Percentiles rank a stretch among this genome's conserved stretches.
Evolutionary conservation across 2,329 filamentous ascomycete genomes (phyloP).

Genomic region (Gaeumannomyces tritici): DNA sequence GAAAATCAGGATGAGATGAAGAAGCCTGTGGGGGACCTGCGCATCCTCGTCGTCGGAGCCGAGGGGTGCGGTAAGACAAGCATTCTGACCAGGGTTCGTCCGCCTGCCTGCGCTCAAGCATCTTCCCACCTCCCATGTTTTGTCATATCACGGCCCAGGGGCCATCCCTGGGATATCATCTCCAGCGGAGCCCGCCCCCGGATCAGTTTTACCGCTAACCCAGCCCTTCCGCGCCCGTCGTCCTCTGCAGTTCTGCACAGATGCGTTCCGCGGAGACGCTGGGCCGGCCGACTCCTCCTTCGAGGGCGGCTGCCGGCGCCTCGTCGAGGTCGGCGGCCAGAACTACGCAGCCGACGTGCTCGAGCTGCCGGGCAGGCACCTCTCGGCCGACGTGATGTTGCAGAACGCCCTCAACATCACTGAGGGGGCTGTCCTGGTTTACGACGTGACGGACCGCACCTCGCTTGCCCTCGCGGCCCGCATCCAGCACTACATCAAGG

Average conservation of each 20-base stretch:
- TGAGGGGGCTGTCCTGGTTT: conserved; percentile 28
- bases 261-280: conserved; percentile 15
- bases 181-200: too few relatives aligned
- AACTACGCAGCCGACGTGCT: conserved; percentile 25
- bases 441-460: conserved; percentile 17
- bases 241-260: conserved; percentile 23
- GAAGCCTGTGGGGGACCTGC: conserved; percentile 23
- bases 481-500: conserved; percentile 16
- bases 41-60: conserved; percentile 27
- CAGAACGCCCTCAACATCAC: conserved; percentile 27
- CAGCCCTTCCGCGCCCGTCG: neutral
- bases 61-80: conserved; percentile 31
- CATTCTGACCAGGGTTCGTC: conserved; percentile 24
- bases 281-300: conserved; percentile 14
- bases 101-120: neutral
- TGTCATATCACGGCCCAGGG: neutral
- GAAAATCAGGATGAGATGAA: conserved; percentile 5
- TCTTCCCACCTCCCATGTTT: neutral
- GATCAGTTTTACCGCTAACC: neutral
- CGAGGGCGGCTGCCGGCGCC: conserved; percentile 22
- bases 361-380: conserved; percentile 23
- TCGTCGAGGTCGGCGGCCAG: conserved; percentile 19
- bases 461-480: conserved; percentile 17
- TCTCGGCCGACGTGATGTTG: conserved; percentile 21
- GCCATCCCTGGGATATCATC: neutral